A percentile compares a stretch with the other conserved stretches of the same genome.
Conservation (phyloP, 768 basidiomycete genomes). For the Auricularia cornea region DNA sequence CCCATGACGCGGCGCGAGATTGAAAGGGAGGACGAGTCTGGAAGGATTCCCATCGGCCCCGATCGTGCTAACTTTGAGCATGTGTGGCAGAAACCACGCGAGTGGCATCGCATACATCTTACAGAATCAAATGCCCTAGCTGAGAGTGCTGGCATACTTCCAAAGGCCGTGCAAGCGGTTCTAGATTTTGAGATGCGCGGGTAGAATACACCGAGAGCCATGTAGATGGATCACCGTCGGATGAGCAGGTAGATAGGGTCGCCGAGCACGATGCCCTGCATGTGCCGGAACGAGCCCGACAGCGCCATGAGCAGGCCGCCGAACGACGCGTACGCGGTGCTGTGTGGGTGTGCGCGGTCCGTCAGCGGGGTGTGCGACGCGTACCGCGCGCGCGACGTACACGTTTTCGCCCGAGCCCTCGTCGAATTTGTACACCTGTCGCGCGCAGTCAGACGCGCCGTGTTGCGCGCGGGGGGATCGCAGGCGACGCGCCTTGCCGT, state of each 20-base stretch:
- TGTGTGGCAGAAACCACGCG: too few species aligned
- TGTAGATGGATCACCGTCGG: conserved; percentile 44
- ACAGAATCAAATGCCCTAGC: too few species aligned
- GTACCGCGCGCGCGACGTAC: too few species aligned
- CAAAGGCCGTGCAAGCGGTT: not conserved
- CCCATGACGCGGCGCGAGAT: too few species aligned
- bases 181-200: not conserved
- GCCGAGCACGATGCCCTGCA: conserved; percentile 86
- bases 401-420: conserved; percentile 75
- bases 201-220: not conserved
- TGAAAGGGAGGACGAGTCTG: too few species aligned
- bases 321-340: conserved; percentile 93
- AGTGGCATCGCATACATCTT: too few species aligned
- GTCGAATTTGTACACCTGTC: conserved; percentile 94
- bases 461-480: too few species aligned
- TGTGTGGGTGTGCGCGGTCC: conserved; percentile 30
- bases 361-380: too few species aligned
- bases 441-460: not conserved
- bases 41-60: too few species aligned
- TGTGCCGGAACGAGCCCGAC: conserved; percentile 84
- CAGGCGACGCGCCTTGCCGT: conserved; percentile 96
- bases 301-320: conserved; percentile 93
- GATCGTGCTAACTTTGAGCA: too few species aligned
- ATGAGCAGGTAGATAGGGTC: conserved; percentile 88
- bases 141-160: too few species aligned